Base-by-base conservation (phyloP, 108 stramenopile species). In the Cyclostephanos invisitatus region DNA sequence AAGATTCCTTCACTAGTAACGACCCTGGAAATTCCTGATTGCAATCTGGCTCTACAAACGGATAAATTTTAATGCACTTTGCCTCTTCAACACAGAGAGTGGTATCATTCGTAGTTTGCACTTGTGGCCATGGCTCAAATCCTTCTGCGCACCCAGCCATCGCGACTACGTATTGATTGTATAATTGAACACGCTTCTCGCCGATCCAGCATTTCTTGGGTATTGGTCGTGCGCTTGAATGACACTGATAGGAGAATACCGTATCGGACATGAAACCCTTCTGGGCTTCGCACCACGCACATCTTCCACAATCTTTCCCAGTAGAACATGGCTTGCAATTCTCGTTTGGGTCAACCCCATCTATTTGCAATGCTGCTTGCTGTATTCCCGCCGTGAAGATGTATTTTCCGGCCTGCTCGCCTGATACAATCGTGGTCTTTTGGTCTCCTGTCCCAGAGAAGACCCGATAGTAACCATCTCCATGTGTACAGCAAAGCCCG, bases 271-370 rank as follows among this genome's bases (percentile, higher is more conserved):
- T 54, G 40, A 62, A 72, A 14, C 71, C 71, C 62, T 50, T 24
- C 6, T 72, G 50, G 24, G 62, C 71, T 25, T 72, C 63, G 62
- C 71, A 72, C 71, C 71, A 72, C 18, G 71, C 71, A 12, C 71
- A 72, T 24, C 71, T 63, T 24, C 71, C 71, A 20, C 71, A 72
- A 20, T 62, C 17, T 25, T 62, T 62, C 7, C 71, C 71, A 56
- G 50, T 62, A 32, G 71, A 62, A 35, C 71, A 72, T 24, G 71
- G 61, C 53, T 72, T 72, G 49, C 71, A 72, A 15, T 46, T 40
- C 53, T 72, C 71, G 61, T 72, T 72, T 11, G 71, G 71, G 60
- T 72, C 71, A 42, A 61, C 44, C 22, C 49, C 61, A 8, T 46
- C 59, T 2, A 50, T 51, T 64, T 72, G 59, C n/a, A 51, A 12